Evolutionary conservation across 192 early-diverging fungal species (phyloP).

Genomic region (Geranomyces michiganensis): DNA sequence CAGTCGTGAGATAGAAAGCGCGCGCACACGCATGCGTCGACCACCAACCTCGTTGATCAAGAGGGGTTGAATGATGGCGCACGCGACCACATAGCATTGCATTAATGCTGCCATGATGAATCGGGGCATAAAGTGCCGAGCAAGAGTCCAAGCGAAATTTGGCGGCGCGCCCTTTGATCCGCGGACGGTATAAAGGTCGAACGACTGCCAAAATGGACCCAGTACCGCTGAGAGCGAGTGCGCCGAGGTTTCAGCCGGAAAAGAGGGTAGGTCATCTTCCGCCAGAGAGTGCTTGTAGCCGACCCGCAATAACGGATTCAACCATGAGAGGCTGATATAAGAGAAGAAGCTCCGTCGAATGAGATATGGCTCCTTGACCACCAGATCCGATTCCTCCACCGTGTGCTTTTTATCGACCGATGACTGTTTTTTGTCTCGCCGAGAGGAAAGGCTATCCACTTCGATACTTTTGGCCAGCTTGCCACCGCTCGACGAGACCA

Average conservation of each 20-base stretch:
- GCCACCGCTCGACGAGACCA: no score
- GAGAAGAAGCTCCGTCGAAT: not conserved
- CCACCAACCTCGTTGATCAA: not conserved
- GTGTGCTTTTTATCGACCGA: no score
- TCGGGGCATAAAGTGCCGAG: not conserved
- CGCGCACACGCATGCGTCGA: not conserved
- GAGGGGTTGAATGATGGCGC: not conserved
- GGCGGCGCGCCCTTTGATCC: not conserved
- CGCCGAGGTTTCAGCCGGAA: not conserved
- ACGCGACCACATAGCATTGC: not conserved
- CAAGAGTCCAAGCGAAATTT: not conserved
- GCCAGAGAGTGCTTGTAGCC: not conserved
- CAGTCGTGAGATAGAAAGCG: no score
- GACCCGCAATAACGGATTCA: not conserved
- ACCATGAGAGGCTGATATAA: slow-evolving; percentile 1
- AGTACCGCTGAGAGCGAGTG: not conserved
- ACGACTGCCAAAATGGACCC: slow-evolving; percentile 8
- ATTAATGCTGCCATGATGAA: not conserved
- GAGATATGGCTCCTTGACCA: not conserved
- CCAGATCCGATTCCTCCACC: not conserved
- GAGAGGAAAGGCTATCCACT: no score
- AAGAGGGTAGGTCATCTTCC: not conserved
- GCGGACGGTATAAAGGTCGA: not conserved
- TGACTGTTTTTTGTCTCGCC: no score
- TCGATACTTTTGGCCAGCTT: no score